Percentiles rank a stretch among this genome's conserved stretches.
phyloP scores from a whole-genome alignment of 257 asterid species.

The Penstemon eatonii region DNA sequence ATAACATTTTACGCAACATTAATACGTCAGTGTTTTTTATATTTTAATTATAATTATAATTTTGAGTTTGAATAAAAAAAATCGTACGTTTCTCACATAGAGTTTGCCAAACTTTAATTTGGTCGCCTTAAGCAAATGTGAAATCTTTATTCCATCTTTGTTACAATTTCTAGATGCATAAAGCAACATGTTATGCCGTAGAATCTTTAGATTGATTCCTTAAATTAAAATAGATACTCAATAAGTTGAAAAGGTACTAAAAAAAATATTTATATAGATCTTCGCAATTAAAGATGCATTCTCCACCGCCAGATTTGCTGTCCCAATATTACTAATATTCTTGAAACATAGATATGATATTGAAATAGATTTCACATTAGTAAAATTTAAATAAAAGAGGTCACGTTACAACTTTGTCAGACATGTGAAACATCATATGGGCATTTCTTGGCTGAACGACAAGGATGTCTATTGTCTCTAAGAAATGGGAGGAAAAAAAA shows the following conservation, averaged over 20 bases:
- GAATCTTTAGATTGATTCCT: too few species aligned
- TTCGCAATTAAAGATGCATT: not conserved
- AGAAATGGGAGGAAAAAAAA: too few species aligned
- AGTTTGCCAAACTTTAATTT: too few species aligned
- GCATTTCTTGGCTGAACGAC: not conserved
- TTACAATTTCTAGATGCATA: too few species aligned
- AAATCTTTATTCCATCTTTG: too few species aligned
- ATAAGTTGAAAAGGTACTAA: not conserved
- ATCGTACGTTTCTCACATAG: too few species aligned
- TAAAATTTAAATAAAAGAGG: not conserved
- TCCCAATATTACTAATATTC: not conserved
- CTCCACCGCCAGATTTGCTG: not conserved
- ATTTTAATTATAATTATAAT: too few species aligned
- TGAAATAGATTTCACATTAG: not conserved
- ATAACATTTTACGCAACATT: too few species aligned
- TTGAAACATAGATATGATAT: not conserved
- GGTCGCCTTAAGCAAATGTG: too few species aligned
- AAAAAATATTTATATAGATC: not conserved
- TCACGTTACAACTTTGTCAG: not conserved
- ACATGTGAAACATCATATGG: constrained; percentile 8
- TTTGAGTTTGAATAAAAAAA: too few species aligned
- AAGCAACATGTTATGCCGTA: too few species aligned
- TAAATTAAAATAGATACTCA: not conserved
- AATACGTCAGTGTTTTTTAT: too few species aligned
- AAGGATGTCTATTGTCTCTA: not conserved